A percentile compares a stretch with the other conserved stretches of the same genome.
phyloP scores from a whole-genome alignment of 2,329 filamentous ascomycete species.

The Zymoseptoria crescenta region DNA sequence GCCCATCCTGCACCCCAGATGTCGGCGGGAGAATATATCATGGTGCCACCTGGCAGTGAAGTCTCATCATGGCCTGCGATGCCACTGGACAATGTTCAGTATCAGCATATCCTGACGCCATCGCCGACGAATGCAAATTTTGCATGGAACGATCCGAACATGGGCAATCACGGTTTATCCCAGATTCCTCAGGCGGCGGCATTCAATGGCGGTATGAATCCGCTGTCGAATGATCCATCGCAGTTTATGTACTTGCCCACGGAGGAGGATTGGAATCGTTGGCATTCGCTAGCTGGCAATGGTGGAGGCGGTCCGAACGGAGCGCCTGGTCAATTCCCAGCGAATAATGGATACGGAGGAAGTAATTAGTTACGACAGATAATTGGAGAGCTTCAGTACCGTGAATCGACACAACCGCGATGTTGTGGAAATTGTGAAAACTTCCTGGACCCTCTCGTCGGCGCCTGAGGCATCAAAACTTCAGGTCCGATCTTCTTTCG shows the following conservation, averaged over 20 bases:
- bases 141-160: background rate
- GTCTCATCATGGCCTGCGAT: constrained; percentile 3
- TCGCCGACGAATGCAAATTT: background rate
- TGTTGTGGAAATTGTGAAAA: no score
- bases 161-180: background rate
- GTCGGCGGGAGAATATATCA: constrained; percentile 8
- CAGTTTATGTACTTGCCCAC: background rate
- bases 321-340: background rate
- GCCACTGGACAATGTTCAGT: background rate
- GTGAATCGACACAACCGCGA: no score
- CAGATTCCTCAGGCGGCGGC: background rate
- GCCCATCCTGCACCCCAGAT: background rate
- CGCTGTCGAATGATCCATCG: background rate
- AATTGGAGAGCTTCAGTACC: background rate
- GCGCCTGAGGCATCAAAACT: background rate
- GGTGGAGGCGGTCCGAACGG: background rate
- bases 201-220: background rate
- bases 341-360: background rate
- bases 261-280: background rate
- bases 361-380: background rate
- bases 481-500: background rate
- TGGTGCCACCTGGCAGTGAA: constrained; percentile 13
- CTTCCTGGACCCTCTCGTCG: no score
- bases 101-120: background rate
- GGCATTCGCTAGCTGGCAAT: background rate